Evolutionary conservation across 2,329 filamentous ascomycete genomes (phyloP), one percentile per base, ranked within the genome.

Genomic region (Orbilia brochopaga): DNA sequence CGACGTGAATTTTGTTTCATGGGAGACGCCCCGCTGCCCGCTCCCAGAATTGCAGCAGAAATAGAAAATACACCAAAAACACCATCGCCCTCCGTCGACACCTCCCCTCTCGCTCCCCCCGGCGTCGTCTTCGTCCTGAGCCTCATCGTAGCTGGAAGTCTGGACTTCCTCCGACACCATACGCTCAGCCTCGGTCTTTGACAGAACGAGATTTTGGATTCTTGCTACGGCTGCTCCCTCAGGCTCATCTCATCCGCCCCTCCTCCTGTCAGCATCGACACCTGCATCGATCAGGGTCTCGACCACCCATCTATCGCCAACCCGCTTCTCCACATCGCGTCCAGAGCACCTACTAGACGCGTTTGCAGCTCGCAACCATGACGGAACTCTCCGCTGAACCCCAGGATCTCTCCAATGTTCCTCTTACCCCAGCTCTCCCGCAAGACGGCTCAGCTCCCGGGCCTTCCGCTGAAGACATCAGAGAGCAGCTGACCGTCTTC

Each of bases 401-500:
- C 4, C 69, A 73, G 46, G 69, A 73, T 52, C 69, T 73, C 27
- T 73, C 69, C 30, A 73, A 73, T 23, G 69, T 23, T 17, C 69
- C 69, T 50, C 62, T 73, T 24, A 73, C 69, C n/a, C 69, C 69
- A 15, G 69, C 61, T 53, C 61, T 73, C 17, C 69, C 69, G 11
- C 56, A 64, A 60, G 69, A 73, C 37, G 59, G 69, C 27, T 58
- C 69, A 27, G 27, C 44, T 44, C 17, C 51, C 11, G 59, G 52
- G 15, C 58, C 53, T 15, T 23, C 80, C 66, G 78, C 83, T 62
- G 76, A 78, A 59, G 80, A 80, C 60, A 82, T 83, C 75, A 81
- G 81, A 75, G 88, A 92, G 79, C 83, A 90, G 57, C 85, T 96
- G 78, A 99, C 94, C 52, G 93, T 99, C 77, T 99, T 99, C 83